These are phyloP conservation scores for Talaromyces adpressus DNA, from an alignment of 495 filamentous ascomycete genomes.

Conservation along the genomic window DNA sequence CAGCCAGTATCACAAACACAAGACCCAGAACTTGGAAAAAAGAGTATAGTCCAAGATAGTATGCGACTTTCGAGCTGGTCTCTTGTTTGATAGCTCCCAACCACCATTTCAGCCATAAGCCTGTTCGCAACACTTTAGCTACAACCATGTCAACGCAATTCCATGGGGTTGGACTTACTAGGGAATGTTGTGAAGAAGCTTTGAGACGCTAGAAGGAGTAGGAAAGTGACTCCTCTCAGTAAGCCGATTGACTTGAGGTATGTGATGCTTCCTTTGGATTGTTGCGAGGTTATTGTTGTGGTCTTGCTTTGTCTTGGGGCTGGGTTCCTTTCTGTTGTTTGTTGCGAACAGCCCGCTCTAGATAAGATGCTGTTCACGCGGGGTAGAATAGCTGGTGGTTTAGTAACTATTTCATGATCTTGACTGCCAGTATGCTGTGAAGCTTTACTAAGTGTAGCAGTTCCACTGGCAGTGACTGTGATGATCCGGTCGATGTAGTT, in stretches of 20 bases:
- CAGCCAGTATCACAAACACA: neutral
- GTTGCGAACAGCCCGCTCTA: neutral
- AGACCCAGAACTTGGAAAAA: neutral
- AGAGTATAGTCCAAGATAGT: slow-evolving; percentile 35
- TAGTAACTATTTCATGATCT: neutral
- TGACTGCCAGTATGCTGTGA: neutral
- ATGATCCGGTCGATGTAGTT: neutral
- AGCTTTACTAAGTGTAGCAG: neutral
- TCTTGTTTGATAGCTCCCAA: slow-evolving; percentile 18
- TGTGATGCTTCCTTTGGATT: neutral
- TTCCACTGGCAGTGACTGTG: neutral
- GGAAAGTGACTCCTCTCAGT: slow-evolving; percentile 26
- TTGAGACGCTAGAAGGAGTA: neutral
- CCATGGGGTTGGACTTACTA: slow-evolving; percentile 13
- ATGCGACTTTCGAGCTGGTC: slow-evolving; percentile 15
- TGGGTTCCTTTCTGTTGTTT: neutral
- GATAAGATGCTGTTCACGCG: neutral
- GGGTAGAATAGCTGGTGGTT: neutral
- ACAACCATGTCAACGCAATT: neutral
- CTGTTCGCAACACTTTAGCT: slow-evolving; percentile 10
- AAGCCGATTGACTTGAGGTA: slow-evolving; percentile 48
- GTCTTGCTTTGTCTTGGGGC: neutral
- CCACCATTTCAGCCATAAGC: slow-evolving; percentile 35
- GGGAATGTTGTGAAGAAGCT: slow-evolving; percentile 2
- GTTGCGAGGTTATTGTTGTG: neutral